Base-by-base conservation (phyloP, 768 basidiomycete species). In the Coprinopsis strossmayeri region DNA sequence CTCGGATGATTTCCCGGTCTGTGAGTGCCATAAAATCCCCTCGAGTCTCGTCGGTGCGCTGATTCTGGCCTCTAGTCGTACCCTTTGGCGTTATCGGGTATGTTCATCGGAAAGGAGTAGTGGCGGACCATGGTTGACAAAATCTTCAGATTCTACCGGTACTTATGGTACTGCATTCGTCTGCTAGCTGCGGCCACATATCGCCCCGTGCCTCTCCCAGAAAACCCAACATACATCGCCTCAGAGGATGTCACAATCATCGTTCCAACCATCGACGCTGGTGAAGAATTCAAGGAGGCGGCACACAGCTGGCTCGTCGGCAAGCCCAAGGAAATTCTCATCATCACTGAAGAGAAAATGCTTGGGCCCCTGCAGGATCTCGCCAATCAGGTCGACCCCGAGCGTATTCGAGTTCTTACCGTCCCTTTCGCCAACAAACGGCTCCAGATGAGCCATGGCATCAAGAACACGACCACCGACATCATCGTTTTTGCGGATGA, bases 401-500 rank as follows among this genome's bases (percentile, higher is more conserved):
- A 81, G 52, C 78, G 81, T 48, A 92, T 93, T 51, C 82, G 87
- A 35, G 91, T 93, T 23, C 73, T 92, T 51, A 93, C 90, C 17
- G 90, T 93, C 12, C 91, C 91, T 2, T 93, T 86, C 59, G 91
- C 93, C 55, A 94, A 94, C 71, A 94, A 94, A 65, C 84, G 92
- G 18, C 72, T 93, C 27, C 91, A 95, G 68, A 95, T 95, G 93
- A 77, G 81, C 54, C 89, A 94, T 57, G 93, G 91, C 7, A 94
- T 95, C 64, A 84, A 84, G 64, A 84, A 91, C 62, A 86, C 87
- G 20, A 84, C 86, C 0, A 93, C 92, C 3, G 91, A 92, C 61
- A 92, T 95, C 66, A 91, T 93, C 64, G 85, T 94, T 23, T 95
- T 95, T 58, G 91, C 91, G 5, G 92, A 94, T 61, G 92, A 96